Evolutionary conservation across 1,284 basidiomycete species (phyloP).

Genomic region (Polyporus tsugae): DNA sequence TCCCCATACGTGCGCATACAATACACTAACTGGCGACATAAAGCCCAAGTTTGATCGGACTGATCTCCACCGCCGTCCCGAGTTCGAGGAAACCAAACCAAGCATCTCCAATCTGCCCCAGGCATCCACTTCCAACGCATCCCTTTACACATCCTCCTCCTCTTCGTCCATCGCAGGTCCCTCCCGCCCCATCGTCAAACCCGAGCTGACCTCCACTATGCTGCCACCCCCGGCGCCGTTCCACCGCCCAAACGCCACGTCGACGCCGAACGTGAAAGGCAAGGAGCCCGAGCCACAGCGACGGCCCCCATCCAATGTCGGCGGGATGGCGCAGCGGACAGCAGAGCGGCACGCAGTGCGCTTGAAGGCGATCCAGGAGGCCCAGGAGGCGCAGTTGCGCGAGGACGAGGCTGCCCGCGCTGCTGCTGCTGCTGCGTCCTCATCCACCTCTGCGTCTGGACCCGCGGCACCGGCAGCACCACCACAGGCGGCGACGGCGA

Average conservation of each 20-base stretch:
- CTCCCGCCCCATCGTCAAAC: slow-evolving; percentile 24
- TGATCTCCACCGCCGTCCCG: slow-evolving; percentile 80
- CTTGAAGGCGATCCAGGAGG: slow-evolving; percentile 31
- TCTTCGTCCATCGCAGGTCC: slow-evolving; percentile 21
- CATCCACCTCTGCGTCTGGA: background rate
- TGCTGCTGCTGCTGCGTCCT: slow-evolving; percentile 8
- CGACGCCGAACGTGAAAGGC: slow-evolving; percentile 35
- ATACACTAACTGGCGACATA: background rate
- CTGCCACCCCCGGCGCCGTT: slow-evolving; percentile 24
- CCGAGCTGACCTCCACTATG: slow-evolving; percentile 18
- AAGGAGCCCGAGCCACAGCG: slow-evolving; percentile 14
- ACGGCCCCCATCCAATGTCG: slow-evolving; percentile 8
- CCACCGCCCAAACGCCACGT: slow-evolving; percentile 17
- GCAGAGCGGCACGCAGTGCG: slow-evolving; percentile 29
- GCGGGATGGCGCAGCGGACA: slow-evolving; percentile 25
- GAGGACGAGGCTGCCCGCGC: slow-evolving; percentile 19
- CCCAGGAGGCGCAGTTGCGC: slow-evolving; percentile 21
- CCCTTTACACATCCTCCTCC: slow-evolving; percentile 1
- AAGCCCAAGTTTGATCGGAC: slow-evolving; percentile 80
- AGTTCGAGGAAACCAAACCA: slow-evolving; percentile 64
- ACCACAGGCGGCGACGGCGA: background rate
- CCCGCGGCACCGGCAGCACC: slow-evolving; percentile 9
- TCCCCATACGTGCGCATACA: background rate
- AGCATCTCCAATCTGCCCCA: slow-evolving; percentile 17
- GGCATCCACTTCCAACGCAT: slow-evolving; percentile 6